phyloP scores from a whole-genome alignment of 805 yeast genomes.

The Novakomyces olei region DNA sequence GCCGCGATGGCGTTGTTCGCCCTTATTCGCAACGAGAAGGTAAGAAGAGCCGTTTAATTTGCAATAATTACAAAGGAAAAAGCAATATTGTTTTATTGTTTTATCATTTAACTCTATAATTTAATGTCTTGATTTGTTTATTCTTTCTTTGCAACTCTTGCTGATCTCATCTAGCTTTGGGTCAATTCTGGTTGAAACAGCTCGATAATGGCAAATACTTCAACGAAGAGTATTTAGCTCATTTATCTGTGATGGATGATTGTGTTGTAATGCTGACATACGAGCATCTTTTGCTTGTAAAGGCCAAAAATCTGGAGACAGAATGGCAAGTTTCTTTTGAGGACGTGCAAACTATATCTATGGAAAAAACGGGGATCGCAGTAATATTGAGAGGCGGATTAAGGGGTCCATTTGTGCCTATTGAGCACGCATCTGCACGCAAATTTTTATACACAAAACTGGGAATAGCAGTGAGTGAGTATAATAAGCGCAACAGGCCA shows the following conservation, averaged over 20 bases:
- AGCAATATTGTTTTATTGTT: too few species aligned
- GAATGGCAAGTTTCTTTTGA: slow-evolving; percentile 55
- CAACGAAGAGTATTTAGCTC: slow-evolving; percentile 63
- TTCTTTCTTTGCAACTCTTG: too few species aligned
- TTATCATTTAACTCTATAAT: too few species aligned
- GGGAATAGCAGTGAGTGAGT: slow-evolving; percentile 60
- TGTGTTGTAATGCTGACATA: slow-evolving; percentile 55
- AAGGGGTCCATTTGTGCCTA: slow-evolving; percentile 57
- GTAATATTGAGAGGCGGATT: slow-evolving; percentile 35
- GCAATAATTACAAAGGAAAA: too few species aligned
- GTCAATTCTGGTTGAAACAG: slow-evolving; percentile 75
- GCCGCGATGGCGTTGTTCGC: slow-evolving; percentile 47
- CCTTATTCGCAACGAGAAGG: slow-evolving; percentile 58
- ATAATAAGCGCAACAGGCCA: slow-evolving; percentile 22
- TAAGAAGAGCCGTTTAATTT: too few species aligned
- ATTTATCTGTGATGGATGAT: slow-evolving; percentile 60
- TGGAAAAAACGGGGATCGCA: slow-evolving; percentile 60
- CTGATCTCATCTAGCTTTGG: too few species aligned
- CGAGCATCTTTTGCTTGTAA: slow-evolving; percentile 43
- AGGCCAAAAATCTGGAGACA: slow-evolving; percentile 33
- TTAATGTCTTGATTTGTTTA: too few species aligned
- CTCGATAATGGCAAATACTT: slow-evolving; percentile 60
- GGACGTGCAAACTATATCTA: slow-evolving; percentile 43
- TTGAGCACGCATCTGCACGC: slow-evolving; percentile 44
- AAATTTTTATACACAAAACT: slow-evolving; percentile 47